These are phyloP conservation scores for Gardenia jasminoides DNA, from an alignment of 257 asterid genomes.

Conservation along the genomic window DNA sequence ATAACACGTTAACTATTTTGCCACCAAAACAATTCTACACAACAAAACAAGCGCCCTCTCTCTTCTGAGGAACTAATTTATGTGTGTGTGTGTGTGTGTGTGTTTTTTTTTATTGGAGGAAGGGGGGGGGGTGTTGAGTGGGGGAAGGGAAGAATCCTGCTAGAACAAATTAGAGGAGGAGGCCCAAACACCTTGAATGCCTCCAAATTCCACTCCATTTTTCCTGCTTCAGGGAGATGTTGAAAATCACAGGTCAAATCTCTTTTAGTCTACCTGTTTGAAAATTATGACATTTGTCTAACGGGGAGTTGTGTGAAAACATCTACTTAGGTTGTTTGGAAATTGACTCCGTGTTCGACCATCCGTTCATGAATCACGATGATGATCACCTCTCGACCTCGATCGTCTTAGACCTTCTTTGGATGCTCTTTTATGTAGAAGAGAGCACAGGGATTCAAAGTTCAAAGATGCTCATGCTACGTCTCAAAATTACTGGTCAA, in stretches of 20 bases:
- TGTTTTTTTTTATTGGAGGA: too few species aligned
- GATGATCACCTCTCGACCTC: neutral
- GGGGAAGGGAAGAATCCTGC: neutral
- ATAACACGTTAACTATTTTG: neutral
- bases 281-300: neutral
- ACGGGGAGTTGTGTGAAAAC: neutral
- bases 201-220: neutral
- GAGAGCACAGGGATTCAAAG: neutral
- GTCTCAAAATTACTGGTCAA: neutral
- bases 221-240: neutral
- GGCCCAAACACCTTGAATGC: neutral
- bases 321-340: neutral
- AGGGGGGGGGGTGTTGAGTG: too few species aligned
- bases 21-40: neutral
- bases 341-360: neutral
- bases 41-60: too few species aligned
- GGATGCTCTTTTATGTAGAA: neutral
- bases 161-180: neutral
- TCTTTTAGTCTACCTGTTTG: neutral
- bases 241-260: neutral
- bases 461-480: neutral
- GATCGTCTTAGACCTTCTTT: neutral
- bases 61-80: too few species aligned
- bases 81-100: too few species aligned
- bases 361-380: neutral